phyloP scores from a whole-genome alignment of 2,329 filamentous ascomycete species.

The Fusarium drepaniforme region DNA sequence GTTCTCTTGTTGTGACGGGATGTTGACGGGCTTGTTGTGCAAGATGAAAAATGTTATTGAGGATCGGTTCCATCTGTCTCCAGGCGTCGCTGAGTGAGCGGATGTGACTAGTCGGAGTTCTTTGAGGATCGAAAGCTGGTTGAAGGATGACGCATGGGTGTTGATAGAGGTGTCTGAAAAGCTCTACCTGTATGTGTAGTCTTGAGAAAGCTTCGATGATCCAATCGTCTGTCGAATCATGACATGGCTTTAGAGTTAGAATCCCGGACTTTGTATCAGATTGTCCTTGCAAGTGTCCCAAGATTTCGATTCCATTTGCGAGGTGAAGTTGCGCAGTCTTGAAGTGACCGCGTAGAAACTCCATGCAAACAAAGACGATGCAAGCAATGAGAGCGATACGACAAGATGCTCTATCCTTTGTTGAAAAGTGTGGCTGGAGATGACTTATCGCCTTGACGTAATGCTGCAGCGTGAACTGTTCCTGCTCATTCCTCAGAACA shows the following conservation, averaged over 20 bases:
- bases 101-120: conserved; percentile 7
- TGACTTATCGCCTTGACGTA: conserved; percentile 53
- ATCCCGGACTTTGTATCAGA: conserved; percentile 43
- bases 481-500: conserved; percentile 20
- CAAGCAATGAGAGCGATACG: conserved; percentile 53
- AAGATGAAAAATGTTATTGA: conserved; percentile 40
- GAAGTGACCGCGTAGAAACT: conserved; percentile 35
- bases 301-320: conserved; percentile 39
- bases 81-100: conserved; percentile 34
- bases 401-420: conserved; percentile 43
- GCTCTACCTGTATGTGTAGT: conserved; percentile 45
- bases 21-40: conserved; percentile 27
- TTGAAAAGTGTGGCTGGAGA: conserved; percentile 49
- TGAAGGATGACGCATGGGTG: conserved; percentile 27
- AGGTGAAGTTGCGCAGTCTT: conserved; percentile 35
- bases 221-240: conserved; percentile 54
- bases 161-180: conserved; percentile 35
- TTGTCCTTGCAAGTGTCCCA: conserved; percentile 53
- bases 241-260: conserved; percentile 18
- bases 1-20: neutral
- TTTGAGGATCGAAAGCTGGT: conserved; percentile 1
- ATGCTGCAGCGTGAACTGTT: conserved; percentile 45
- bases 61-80: conserved; percentile 25
- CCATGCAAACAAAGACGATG: conserved; percentile 33
- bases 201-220: conserved; percentile 57